phyloP scores from a whole-genome alignment of 1,284 basidiomycete genomes.

The Athelia sp. region DNA sequence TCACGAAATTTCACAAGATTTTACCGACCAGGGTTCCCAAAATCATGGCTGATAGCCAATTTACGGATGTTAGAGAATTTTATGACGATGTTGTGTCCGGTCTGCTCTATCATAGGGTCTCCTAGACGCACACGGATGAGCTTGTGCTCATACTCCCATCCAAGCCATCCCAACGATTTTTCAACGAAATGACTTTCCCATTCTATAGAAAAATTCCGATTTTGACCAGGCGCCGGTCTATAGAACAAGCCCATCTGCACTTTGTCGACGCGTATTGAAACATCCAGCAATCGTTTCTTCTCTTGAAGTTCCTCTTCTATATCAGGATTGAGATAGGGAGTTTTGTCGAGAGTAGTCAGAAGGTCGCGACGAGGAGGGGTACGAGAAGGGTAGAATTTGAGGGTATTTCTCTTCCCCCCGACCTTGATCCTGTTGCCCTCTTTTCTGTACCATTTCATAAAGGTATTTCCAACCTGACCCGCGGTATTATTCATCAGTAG shows the following conservation, averaged over 20 bases:
- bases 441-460: slow-evolving; percentile 36
- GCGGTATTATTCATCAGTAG: too few relatives aligned
- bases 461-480: slow-evolving; percentile 33
- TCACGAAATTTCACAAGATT: slow-evolving; percentile 11
- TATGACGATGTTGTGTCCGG: slow-evolving; percentile 46
- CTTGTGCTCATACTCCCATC: slow-evolving; percentile 64
- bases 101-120: slow-evolving; percentile 44
- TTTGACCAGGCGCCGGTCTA: slow-evolving; percentile 18
- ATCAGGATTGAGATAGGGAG: slow-evolving; percentile 56
- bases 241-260: slow-evolving; percentile 56
- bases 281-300: slow-evolving; percentile 39
- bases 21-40: slow-evolving; percentile 33
- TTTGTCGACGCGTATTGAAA: slow-evolving; percentile 45
- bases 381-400: slow-evolving; percentile 19
- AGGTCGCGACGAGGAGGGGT: slow-evolving; percentile 17
- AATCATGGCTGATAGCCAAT: slow-evolving; percentile 12
- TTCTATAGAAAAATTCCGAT: slow-evolving; percentile 56
- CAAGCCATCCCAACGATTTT: slow-evolving; percentile 45
- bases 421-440: slow-evolving; percentile 35
- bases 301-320: slow-evolving; percentile 48
- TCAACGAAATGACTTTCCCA: slow-evolving; percentile 42
- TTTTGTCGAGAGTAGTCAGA: slow-evolving; percentile 42
- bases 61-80: slow-evolving; percentile 53
- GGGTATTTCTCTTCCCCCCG: slow-evolving; percentile 18
- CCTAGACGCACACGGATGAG: slow-evolving; percentile 55